A percentile compares a stretch with the other conserved stretches of the same genome.
These are phyloP conservation scores for Botrytis elliptica DNA, from an alignment of 2,329 filamentous ascomycete species.

Conservation along the genomic window DNA sequence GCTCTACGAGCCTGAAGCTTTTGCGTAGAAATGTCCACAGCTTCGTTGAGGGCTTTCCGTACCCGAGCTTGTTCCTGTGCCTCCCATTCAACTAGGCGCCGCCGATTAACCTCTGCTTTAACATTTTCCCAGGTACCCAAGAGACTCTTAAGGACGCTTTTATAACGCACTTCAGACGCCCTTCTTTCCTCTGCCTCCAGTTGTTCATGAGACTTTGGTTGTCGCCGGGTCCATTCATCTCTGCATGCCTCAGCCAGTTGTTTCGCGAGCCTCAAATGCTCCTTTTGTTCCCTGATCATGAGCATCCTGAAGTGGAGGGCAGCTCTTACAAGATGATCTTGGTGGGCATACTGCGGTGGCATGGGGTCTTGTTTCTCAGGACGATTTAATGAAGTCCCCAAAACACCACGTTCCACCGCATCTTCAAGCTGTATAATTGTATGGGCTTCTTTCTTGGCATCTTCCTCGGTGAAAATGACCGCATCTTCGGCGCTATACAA, in stretches of 20 bases:
- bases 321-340: constrained; percentile 80
- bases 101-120: constrained; percentile 58
- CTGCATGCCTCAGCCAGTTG: constrained; percentile 74
- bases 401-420: constrained; percentile 70
- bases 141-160: constrained; percentile 61
- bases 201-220: constrained; percentile 76
- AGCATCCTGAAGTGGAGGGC: constrained; percentile 77
- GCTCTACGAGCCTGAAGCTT: constrained; percentile 62
- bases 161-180: constrained; percentile 67
- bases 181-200: constrained; percentile 75
- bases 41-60: constrained; percentile 70
- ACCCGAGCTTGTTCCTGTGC: constrained; percentile 62
- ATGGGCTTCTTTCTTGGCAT: constrained; percentile 65
- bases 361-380: constrained; percentile 70
- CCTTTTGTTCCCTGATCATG: constrained; percentile 73
- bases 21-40: constrained; percentile 68
- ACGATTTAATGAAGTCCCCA: constrained; percentile 69
- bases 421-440: constrained; percentile 68
- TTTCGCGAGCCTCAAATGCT: constrained; percentile 76
- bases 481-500: constrained; percentile 55
- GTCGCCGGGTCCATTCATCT: constrained; percentile 70
- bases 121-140: constrained; percentile 65
- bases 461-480: constrained; percentile 57
- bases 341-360: constrained; percentile 81
- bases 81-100: constrained; percentile 61